Evolutionary conservation across 192 early-diverging fungal genomes (phyloP).

Genomic region (Coemansia sp.): DNA sequence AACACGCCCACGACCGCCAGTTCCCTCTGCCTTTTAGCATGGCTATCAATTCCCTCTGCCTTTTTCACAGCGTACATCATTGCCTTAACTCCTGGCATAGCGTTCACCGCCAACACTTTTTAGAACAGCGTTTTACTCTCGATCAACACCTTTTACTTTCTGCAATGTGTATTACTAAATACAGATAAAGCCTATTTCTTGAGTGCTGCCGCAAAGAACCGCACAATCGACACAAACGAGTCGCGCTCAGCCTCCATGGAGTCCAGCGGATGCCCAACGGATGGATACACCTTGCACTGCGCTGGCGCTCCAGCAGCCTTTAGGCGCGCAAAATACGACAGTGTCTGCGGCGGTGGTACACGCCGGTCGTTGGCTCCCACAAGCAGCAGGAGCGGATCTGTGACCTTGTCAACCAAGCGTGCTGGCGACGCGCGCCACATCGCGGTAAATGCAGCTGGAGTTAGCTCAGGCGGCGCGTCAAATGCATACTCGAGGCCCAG

Average conservation of each 20-base stretch:
- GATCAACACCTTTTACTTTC: background rate
- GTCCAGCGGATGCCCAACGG: slow-evolving; percentile 62
- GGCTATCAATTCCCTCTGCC: background rate
- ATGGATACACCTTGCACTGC: slow-evolving; percentile 59
- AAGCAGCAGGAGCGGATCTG: slow-evolving; percentile 65
- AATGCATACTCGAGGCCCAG: slow-evolving; percentile 61
- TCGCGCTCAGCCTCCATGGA: slow-evolving; percentile 63
- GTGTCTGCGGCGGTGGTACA: slow-evolving; percentile 68
- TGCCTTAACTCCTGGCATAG: background rate
- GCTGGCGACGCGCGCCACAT: slow-evolving; percentile 65
- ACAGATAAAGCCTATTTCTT: slow-evolving; percentile 6
- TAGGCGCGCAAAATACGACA: slow-evolving; percentile 45
- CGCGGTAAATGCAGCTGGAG: slow-evolving; percentile 57
- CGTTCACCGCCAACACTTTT: background rate
- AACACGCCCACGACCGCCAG: background rate
- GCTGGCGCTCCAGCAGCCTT: slow-evolving; percentile 42
- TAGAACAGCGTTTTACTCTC: background rate
- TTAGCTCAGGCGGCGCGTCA: slow-evolving; percentile 56
- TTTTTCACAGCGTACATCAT: background rate
- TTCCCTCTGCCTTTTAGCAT: background rate
- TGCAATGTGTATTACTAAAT: slow-evolving; percentile 1
- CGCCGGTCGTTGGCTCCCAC: slow-evolving; percentile 70
- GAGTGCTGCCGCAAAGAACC: slow-evolving; percentile 41
- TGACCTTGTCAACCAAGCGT: slow-evolving; percentile 56
- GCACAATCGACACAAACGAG: slow-evolving; percentile 37